These are phyloP conservation scores for Erythrophleum ivorense DNA, from an alignment of 331 rosid genomes.

Conservation along the genomic window DNA sequence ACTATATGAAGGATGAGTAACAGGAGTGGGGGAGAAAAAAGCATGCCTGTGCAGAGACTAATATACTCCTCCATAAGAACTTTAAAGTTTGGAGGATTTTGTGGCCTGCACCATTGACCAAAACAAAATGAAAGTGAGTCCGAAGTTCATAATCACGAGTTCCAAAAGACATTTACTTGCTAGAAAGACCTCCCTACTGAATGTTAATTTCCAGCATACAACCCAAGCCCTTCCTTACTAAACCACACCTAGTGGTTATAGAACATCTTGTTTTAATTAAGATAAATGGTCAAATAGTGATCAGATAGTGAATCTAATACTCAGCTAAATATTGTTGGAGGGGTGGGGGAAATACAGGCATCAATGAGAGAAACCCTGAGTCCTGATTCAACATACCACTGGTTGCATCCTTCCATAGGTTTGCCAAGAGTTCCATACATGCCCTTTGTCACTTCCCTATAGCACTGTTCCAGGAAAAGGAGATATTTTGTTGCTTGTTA, in stretches of 20 bases:
- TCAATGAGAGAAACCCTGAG: background rate
- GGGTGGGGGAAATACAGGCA: background rate
- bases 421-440: conserved; percentile 89
- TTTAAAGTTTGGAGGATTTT: conserved; percentile 66
- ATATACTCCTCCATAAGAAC: conserved; percentile 75
- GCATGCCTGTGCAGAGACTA: conserved; percentile 75
- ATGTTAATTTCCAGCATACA: conserved; percentile 15
- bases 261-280: background rate
- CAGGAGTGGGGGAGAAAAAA: conserved; percentile 19
- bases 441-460: conserved; percentile 75
- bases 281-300: background rate
- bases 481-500: background rate
- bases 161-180: background rate
- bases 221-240: background rate
- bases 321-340: background rate
- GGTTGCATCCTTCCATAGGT: conserved; percentile 86
- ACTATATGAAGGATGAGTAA: background rate
- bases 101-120: conserved; percentile 66
- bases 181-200: background rate
- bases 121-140: conserved; percentile 25
- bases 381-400: conserved; percentile 60
- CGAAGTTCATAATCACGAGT: background rate
- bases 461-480: conserved; percentile 62
- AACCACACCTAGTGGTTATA: background rate
- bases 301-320: background rate